phyloP scores from a whole-genome alignment of 2,329 filamentous ascomycete genomes.

The Sporothrix inflata region DNA sequence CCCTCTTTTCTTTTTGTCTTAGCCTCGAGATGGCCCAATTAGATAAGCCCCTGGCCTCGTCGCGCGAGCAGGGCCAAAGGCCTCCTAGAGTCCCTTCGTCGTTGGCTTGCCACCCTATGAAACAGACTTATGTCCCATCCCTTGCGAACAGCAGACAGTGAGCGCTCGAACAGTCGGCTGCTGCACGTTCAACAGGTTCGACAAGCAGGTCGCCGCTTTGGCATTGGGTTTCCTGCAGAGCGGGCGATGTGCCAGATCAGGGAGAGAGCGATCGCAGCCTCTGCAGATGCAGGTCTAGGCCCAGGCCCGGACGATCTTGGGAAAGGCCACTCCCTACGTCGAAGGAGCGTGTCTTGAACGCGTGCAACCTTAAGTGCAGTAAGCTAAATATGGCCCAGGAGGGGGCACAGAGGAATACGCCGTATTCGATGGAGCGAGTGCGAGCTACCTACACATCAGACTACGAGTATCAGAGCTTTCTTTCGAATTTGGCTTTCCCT shows the following conservation, averaged over 20 bases:
- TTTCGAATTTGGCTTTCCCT: background rate
- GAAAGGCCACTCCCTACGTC: background rate
- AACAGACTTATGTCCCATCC: conserved; percentile 7
- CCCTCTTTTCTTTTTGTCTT: background rate
- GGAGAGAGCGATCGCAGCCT: conserved; percentile 3
- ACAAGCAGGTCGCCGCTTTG: background rate
- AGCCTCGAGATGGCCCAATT: background rate
- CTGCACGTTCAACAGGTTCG: background rate
- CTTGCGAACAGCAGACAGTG: background rate
- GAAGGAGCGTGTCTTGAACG: conserved; percentile 15
- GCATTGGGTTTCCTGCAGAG: background rate
- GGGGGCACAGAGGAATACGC: background rate
- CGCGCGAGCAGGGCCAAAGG: background rate
- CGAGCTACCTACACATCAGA: too few relatives aligned
- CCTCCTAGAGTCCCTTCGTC: background rate
- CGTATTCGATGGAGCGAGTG: background rate
- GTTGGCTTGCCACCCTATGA: conserved; percentile 13
- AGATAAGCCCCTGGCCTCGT: conserved; percentile 20
- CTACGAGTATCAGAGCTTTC: background rate
- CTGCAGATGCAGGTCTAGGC: background rate
- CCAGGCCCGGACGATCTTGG: background rate
- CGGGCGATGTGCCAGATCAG: background rate
- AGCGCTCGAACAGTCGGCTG: background rate
- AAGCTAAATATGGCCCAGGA: background rate
- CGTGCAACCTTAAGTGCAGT: conserved; percentile 3